Evolutionary conservation across 129 eudicot species (phyloP), one percentile per base, ranked within the genome.

Genomic region (Kitagawia praeruptora): DNA sequence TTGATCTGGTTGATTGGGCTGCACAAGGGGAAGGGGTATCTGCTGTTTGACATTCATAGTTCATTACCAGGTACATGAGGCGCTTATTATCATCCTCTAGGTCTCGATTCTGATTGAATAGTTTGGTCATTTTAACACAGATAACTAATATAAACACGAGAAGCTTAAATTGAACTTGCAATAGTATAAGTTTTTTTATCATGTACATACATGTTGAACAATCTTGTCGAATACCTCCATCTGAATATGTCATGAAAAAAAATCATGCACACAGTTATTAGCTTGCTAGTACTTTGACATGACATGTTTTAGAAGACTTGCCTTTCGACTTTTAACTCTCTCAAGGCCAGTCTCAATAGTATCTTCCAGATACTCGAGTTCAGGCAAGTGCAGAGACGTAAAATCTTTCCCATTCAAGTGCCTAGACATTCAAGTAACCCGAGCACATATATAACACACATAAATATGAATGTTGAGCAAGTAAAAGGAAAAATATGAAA

Each of bases 331-430:
- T 21, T 89, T 81, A 83, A 94, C 85, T 77, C 89, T 77, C 61
- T 80, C 46, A 28, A 90, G 87, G 25, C 98, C 98, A 80, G 83
- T 86, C 42, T 93, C 96, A 27, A 91, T 89, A 47, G 90, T 96
- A 70, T 86, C 93, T 86, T 94, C 98, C 10, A 89, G 74, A 5
- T 82, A 81, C 82, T 83, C 86, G 9, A 94, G 93, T 72, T 94
- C 97, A 79, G 87, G 86, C 79, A 86, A 82, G 54, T 79, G 87
- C 89, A 94, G 84, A 77, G 93, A 87, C 51, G 86, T 81, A 56
- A 94, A 88, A 75, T 94, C 98, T 81, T 94, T 96, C 31, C 97
- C 97, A 76, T 89, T 94, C 81, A 94, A 78, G 85, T 92, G 98
- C 97, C 97, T 94, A 40, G 18, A 72, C 75, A 41, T 66, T 11